Base-by-base conservation (phyloP, 2,329 filamentous ascomycete species). In the Cladophialophora immunda region DNA sequence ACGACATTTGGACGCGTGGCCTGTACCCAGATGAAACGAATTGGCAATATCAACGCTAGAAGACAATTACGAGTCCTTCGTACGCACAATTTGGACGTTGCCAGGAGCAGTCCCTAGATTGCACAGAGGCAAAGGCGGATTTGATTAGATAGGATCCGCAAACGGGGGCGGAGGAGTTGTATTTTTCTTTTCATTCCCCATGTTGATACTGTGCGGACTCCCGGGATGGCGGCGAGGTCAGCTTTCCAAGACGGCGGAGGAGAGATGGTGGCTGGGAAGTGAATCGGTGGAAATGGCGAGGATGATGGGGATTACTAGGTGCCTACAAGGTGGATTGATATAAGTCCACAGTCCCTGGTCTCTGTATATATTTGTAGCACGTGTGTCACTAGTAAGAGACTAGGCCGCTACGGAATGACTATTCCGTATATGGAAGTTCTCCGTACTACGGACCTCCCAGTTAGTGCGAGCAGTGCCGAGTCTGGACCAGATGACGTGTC, bases 271-370 rank as follows among this genome's bases (percentile, higher is more conserved):
- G 58, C 30, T 54, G 30, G 8, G 19, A 54, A 34, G 47, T 53
- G 58, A 61, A 53, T 61, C 45, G 45, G 58, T 60, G 58, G 58
- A 60, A 30, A 60, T 60, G 41, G 56, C 45, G 58, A 60, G 58
- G 58, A 53, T 52, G 58, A 60, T 34, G 50, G 32, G 29, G 27
- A 17, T 17, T n/a, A 17, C 5, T 17, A 5, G 15, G 32, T 36
- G 15, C 32, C 15, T 36, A 36, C 32, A 36, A 36, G 32, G 15
- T 36, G 5, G 8, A 7, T 13, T 36, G 32, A 13, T 36, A 36
- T 3, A 9, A 17, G 36, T 17, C 38, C 38, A 19, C 8, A 17
- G 7, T 19, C 38, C 38, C 38, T 45, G 3, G 38, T n/a, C 8
- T 45, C 4, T 19, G 17, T 45, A 15, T 19, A n/a, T 45, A 45